Percentiles rank a stretch among this genome's conserved stretches.
Evolutionary conservation across 1,284 basidiomycete genomes (phyloP).

Genomic region (Trichosporon inkin): DNA sequence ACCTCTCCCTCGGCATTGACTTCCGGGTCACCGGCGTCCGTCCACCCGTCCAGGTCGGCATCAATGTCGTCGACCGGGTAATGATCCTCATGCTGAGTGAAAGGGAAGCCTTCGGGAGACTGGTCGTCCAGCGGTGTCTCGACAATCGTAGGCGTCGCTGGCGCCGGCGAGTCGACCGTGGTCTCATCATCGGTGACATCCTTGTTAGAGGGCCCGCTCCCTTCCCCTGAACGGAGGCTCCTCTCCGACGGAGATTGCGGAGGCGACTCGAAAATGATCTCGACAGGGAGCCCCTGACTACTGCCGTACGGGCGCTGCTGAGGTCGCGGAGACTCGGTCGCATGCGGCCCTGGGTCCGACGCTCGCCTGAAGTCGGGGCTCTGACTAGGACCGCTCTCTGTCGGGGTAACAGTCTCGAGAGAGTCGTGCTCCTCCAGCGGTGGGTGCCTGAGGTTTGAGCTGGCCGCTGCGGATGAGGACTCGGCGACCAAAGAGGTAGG

Average conservation of each 20-base stretch:
- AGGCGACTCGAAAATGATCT: slow-evolving; percentile 1
- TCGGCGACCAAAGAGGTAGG: too few species aligned
- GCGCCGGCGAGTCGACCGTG: not conserved
- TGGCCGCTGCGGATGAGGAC: not conserved
- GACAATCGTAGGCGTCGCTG: slow-evolving; percentile 3
- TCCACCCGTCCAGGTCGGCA: slow-evolving; percentile 2
- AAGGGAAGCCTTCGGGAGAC: not conserved
- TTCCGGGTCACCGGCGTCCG: slow-evolving; percentile 14
- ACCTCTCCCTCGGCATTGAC: slow-evolving; percentile 9
- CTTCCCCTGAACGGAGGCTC: not conserved
- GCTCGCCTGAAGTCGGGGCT: slow-evolving; percentile 13
- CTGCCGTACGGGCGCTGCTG: slow-evolving; percentile 5
- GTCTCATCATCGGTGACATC: not conserved
- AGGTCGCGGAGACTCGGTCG: not conserved
- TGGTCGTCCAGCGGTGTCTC: slow-evolving; percentile 5
- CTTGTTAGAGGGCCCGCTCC: not conserved
- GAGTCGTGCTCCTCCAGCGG: slow-evolving; percentile 5
- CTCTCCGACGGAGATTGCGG: not conserved
- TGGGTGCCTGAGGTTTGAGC: not conserved
- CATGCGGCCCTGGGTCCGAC: slow-evolving; percentile 16
- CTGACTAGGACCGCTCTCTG: not conserved
- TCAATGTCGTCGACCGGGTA: slow-evolving; percentile 13
- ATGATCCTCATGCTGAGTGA: not conserved
- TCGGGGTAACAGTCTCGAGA: slow-evolving; percentile 2
- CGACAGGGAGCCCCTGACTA: not conserved